Conservation (phyloP, 768 basidiomycete species). For the Pleurotus eryngii region DNA sequence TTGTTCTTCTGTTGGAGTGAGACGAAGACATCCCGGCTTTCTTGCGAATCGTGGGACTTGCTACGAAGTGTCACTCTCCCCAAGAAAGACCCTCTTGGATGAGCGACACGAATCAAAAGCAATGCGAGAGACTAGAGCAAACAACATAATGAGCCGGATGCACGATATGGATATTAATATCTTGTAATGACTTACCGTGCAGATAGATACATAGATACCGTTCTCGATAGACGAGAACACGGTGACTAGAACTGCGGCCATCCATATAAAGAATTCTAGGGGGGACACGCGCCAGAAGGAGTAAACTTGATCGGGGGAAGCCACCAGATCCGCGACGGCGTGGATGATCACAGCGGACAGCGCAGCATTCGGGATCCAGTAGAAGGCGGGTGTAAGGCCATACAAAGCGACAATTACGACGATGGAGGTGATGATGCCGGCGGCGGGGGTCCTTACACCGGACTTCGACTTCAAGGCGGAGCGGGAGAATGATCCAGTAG, state of each 20-base stretch:
- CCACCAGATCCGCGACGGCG: conserved; percentile 85
- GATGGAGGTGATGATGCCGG: conserved; percentile 80
- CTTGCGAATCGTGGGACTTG: conserved; percentile 30
- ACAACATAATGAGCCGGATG: neutral
- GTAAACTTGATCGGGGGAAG: conserved; percentile 75
- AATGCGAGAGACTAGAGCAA: conserved; percentile 55
- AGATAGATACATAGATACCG: conserved; percentile 86
- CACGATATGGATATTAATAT: neutral
- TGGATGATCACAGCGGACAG: conserved; percentile 96
- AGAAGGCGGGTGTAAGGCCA: conserved; percentile 90
- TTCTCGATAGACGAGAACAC: conserved; percentile 93
- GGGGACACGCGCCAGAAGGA: conserved; percentile 94
- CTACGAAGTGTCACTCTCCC: conserved; percentile 70
- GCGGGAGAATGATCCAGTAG: conserved; percentile 98
- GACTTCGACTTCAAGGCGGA: conserved; percentile 95
- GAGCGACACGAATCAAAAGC: conserved; percentile 81
- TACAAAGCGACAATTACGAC: conserved; percentile 94
- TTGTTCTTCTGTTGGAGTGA: conserved; percentile 53
- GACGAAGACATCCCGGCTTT: conserved; percentile 74
- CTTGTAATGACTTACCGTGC: conserved; percentile 26
- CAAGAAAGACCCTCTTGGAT: conserved; percentile 87
- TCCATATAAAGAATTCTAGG: conserved; percentile 87
- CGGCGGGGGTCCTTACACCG: conserved; percentile 93
- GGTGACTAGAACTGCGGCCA: conserved; percentile 83
- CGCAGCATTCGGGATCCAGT: conserved; percentile 78